These are phyloP conservation scores for Botrytis porri DNA, from an alignment of 2,329 filamentous ascomycete genomes.

Conservation along the genomic window DNA sequence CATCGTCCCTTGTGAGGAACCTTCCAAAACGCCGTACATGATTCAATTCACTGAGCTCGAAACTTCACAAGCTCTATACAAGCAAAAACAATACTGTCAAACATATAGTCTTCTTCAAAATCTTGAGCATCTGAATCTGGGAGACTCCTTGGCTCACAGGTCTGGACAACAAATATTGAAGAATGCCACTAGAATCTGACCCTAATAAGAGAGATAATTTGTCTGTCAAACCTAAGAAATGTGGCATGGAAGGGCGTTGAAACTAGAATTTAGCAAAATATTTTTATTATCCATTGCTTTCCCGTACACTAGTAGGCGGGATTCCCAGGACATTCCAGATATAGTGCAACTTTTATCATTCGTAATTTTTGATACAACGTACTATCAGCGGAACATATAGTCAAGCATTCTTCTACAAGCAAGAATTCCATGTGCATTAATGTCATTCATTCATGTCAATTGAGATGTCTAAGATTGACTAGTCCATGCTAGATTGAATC, in stretches of 20 bases:
- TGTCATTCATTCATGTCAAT: slow-evolving; percentile 19
- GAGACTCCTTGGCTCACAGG: not conserved
- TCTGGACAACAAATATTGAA: not conserved
- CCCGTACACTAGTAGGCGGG: not conserved
- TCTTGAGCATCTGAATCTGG: not conserved
- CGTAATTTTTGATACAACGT: not conserved
- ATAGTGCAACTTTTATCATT: not conserved
- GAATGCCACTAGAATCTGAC: not conserved
- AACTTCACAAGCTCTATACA: not conserved
- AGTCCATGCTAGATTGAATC: slow-evolving; percentile 14
- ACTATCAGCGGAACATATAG: not conserved
- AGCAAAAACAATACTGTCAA: not conserved
- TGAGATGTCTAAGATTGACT: slow-evolving; percentile 13
- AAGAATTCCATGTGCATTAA: not conserved
- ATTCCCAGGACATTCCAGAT: not conserved
- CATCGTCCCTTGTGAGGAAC: not conserved
- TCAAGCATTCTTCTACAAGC: not conserved
- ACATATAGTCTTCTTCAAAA: not conserved
- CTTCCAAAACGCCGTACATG: not conserved
- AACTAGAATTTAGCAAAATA: not conserved
- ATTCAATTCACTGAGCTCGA: not conserved
- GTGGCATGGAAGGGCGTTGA: not conserved
- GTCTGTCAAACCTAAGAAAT: no score
- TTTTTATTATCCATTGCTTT: not conserved
- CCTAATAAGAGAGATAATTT: not conserved